These are phyloP conservation scores for Bathelium albidoporum DNA, from an alignment of 495 filamentous ascomycete genomes.

Conservation along the genomic window DNA sequence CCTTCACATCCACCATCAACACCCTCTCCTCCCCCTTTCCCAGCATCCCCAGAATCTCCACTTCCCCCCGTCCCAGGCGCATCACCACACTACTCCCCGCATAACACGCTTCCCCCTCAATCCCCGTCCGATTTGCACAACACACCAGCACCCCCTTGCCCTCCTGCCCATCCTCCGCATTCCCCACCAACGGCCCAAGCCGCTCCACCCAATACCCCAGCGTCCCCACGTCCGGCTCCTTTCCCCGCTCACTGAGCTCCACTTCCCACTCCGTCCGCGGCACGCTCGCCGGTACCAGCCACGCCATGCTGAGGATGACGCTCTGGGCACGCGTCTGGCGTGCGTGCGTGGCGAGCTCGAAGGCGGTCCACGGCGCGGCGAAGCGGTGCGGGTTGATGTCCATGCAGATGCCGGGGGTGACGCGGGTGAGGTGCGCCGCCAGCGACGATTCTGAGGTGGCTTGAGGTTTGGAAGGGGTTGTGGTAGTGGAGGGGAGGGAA, in stretches of 20 bases:
- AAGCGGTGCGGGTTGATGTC: constrained; percentile 76
- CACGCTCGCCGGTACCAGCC: constrained; percentile 53
- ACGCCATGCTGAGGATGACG: constrained; percentile 80
- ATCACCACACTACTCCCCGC: constrained; percentile 80
- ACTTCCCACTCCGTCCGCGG: constrained; percentile 38
- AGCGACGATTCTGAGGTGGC: constrained; percentile 5
- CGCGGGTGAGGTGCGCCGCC: constrained; percentile 33
- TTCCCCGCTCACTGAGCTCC: constrained; percentile 20
- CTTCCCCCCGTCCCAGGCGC: constrained; percentile 55
- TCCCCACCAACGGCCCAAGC: constrained; percentile 63
- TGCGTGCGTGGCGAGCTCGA: constrained; percentile 76
- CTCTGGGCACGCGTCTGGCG: constrained; percentile 56
- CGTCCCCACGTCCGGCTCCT: constrained; percentile 65
- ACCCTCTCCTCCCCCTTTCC: constrained; percentile 56
- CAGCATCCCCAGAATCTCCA: constrained; percentile 57
- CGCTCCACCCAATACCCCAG: constrained; percentile 85
- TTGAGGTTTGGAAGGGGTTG: neutral
- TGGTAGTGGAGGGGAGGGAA: neutral
- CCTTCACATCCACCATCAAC: constrained; percentile 51
- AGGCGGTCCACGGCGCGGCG: constrained; percentile 62
- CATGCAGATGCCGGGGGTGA: constrained; percentile 85
- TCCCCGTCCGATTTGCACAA: constrained; percentile 70
- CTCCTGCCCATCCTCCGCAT: constrained; percentile 38
- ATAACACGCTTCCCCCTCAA: constrained; percentile 47
- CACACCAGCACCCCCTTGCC: constrained; percentile 57